Conservation (phyloP, 2,329 filamentous ascomycete species). For the Diaporthe batatas region DNA sequence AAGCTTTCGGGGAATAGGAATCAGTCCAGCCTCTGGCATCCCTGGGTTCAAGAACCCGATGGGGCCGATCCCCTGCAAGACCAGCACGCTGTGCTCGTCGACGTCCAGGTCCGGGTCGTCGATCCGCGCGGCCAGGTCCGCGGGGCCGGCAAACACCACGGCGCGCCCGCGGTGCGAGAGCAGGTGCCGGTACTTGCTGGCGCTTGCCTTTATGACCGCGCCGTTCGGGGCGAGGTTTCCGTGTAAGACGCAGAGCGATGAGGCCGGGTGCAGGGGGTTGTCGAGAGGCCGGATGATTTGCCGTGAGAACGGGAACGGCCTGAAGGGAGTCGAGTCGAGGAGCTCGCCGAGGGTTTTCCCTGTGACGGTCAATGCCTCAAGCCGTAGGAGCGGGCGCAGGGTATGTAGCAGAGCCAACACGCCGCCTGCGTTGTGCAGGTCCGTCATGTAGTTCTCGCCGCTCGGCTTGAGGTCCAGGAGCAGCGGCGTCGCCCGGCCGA, state of each 20-base stretch:
- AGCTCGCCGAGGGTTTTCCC: slow-evolving; percentile 87
- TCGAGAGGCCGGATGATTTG: slow-evolving; percentile 74
- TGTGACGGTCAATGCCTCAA: slow-evolving; percentile 84
- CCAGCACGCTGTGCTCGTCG: slow-evolving; percentile 70
- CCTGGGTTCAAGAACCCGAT: slow-evolving; percentile 81
- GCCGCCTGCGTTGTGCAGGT: slow-evolving; percentile 90
- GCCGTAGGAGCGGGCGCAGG: slow-evolving; percentile 81
- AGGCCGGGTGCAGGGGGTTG: slow-evolving; percentile 76
- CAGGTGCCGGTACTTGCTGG: slow-evolving; percentile 77
- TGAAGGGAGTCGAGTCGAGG: slow-evolving; percentile 76
- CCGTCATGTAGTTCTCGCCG: slow-evolving; percentile 89
- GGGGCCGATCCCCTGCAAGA: slow-evolving; percentile 90
- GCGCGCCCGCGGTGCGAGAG: slow-evolving; percentile 61
- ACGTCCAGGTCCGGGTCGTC: slow-evolving; percentile 74
- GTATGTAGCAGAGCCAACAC: slow-evolving; percentile 85
- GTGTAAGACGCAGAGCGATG: slow-evolving; percentile 83
- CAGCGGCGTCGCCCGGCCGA: slow-evolving; percentile 82
- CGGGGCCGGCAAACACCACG: slow-evolving; percentile 80
- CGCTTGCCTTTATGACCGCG: slow-evolving; percentile 91
- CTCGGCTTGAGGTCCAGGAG: slow-evolving; percentile 89
- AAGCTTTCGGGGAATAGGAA: slow-evolving; percentile 79
- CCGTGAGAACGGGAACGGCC: slow-evolving; percentile 56
- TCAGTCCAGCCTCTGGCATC: slow-evolving; percentile 86
- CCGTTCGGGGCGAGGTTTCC: slow-evolving; percentile 89
- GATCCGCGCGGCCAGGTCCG: slow-evolving; percentile 77